Conservation (phyloP, 352 stramenopile genomes). For the Globisporangium heterothallicum region DNA sequence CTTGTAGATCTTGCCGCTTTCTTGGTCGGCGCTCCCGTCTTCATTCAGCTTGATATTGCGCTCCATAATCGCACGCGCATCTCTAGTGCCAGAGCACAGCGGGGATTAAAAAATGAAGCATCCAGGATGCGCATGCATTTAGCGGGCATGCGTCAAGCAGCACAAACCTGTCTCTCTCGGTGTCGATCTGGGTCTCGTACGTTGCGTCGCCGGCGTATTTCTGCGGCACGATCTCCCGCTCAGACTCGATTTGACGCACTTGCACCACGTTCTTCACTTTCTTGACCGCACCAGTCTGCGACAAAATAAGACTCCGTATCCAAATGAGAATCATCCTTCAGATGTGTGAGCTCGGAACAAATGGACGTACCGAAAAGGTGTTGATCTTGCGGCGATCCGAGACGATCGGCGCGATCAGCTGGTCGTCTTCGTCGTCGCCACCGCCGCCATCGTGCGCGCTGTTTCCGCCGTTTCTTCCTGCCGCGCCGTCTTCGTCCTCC, state of each 20-base stretch:
- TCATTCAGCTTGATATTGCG: constrained; percentile 69
- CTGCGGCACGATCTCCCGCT: constrained; percentile 71
- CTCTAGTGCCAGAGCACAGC: constrained; percentile 28
- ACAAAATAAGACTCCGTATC: background rate
- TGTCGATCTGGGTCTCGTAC: constrained; percentile 83
- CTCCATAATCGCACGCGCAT: constrained; percentile 75
- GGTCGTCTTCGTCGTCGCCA: constrained; percentile 14
- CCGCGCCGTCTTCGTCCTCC: constrained; percentile 5
- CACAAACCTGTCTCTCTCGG: constrained; percentile 57
- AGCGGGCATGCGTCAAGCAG: background rate
- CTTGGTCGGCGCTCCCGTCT: constrained; percentile 55
- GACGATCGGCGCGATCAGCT: constrained; percentile 20
- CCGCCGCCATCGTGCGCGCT: background rate
- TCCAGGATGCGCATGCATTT: no score
- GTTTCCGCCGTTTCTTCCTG: background rate
- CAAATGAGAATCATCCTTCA: background rate
- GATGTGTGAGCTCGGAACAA: background rate
- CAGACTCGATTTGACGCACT: constrained; percentile 51
- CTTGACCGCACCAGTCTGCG: constrained; percentile 49
- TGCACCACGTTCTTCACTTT: constrained; percentile 59
- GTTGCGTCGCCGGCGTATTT: constrained; percentile 78
- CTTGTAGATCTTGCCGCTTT: constrained; percentile 78
- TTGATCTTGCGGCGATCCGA: constrained; percentile 40
- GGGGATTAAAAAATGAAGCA: no score
- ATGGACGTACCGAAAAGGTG: constrained; percentile 43